These are phyloP conservation scores for Mycosphaerella sp. DNA, from an alignment of 2,329 filamentous ascomycete genomes.

Conservation along the genomic window DNA sequence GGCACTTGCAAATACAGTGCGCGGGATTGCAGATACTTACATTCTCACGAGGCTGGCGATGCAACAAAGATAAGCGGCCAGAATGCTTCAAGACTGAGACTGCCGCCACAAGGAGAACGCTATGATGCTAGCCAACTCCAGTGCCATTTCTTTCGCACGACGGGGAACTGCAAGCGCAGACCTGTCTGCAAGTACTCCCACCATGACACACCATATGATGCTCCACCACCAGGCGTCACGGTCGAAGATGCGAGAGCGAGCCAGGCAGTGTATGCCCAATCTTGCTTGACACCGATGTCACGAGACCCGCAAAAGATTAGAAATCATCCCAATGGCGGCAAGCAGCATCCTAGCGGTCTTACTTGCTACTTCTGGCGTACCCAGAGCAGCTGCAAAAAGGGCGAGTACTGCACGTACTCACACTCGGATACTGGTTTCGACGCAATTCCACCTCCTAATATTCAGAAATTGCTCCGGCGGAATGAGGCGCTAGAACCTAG, in stretches of 20 bases:
- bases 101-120: background rate
- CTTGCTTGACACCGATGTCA: conserved; percentile 5
- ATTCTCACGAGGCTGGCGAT: conserved; percentile 4
- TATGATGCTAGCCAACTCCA: background rate
- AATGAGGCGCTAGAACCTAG: background rate
- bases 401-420: conserved; percentile 16
- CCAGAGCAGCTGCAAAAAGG: conserved; percentile 10
- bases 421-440: conserved; percentile 21
- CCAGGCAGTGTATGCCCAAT: background rate
- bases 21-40: conserved; percentile 5
- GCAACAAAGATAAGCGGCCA: background rate
- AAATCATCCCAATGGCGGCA: background rate
- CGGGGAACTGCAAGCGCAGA: conserved; percentile 5
- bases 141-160: background rate
- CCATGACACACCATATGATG: conserved; percentile 16
- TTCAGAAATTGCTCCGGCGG: background rate
- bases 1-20: conserved; percentile 8
- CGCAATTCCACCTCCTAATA: conserved; percentile 15
- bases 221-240: conserved; percentile 2
- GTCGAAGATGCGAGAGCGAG: conserved; percentile 3
- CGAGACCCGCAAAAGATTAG: background rate
- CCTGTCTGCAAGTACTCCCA: conserved; percentile 26
- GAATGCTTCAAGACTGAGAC: background rate
- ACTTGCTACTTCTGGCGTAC: conserved; percentile 24
- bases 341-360: background rate